phyloP scores from a whole-genome alignment of 2,329 filamentous ascomycete genomes.

The Epicoccum sorghinum region DNA sequence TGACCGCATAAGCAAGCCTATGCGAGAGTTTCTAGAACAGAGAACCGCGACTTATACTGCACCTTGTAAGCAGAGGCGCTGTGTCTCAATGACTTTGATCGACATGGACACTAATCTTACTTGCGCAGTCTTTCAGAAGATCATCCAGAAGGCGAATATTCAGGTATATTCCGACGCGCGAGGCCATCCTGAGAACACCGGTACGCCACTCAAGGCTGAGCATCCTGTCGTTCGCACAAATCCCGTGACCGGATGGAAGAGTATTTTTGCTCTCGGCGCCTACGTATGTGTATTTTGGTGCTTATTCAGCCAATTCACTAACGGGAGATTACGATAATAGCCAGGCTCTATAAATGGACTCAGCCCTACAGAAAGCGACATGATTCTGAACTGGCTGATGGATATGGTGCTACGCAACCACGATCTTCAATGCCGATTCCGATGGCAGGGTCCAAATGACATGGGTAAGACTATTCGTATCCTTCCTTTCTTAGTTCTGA shows the following conservation, averaged over 20 bases:
- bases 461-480: conserved; percentile 41
- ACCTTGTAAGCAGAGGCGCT: too few relatives aligned
- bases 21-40: conserved; percentile 52
- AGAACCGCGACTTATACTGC: too few relatives aligned
- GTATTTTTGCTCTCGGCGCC: conserved; percentile 53
- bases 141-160: too few relatives aligned
- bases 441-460: conserved; percentile 55
- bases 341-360: too few relatives aligned
- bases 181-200: conserved; percentile 55
- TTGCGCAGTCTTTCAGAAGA: too few relatives aligned
- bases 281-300: conserved; percentile 21
- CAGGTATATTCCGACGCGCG: too few relatives aligned
- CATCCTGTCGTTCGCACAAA: conserved; percentile 64
- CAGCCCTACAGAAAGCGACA: too few relatives aligned
- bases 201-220: conserved; percentile 51
- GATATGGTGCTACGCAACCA: too few relatives aligned
- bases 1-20: conserved; percentile 63
- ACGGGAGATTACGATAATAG: conserved; percentile 30
- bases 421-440: conserved; percentile 29
- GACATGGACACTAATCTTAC: too few relatives aligned
- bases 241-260: conserved; percentile 64
- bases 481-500: not conserved
- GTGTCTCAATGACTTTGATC: too few relatives aligned
- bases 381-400: too few relatives aligned
- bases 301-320: conserved; percentile 19